Evolutionary conservation across 2,329 filamentous ascomycete genomes (phyloP).

Genomic region (Cladosporium sp.): DNA sequence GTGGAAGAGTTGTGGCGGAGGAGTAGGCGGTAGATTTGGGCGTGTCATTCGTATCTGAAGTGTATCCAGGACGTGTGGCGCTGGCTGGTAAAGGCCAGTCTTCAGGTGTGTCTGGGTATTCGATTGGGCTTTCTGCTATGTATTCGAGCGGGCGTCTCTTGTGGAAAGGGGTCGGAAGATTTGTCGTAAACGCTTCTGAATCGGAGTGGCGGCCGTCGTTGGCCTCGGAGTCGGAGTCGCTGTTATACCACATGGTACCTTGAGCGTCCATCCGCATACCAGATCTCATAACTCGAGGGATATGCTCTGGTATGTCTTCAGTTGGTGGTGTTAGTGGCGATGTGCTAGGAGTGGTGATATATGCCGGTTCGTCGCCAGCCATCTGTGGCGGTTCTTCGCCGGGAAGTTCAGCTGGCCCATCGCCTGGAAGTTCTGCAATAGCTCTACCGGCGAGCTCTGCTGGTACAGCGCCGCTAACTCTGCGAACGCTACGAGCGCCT

Average conservation of each 20-base stretch:
- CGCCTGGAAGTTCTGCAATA: conserved; percentile 19
- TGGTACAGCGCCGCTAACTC: conserved; percentile 12
- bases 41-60: not conserved
- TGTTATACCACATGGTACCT: conserved; percentile 19
- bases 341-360: conserved; percentile 9
- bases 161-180: conserved; percentile 5
- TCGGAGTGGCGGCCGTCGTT: not conserved
- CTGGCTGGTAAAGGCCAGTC: conserved; percentile 12
- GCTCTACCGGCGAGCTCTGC: conserved; percentile 18
- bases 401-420: conserved; percentile 9
- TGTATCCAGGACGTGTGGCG: not conserved
- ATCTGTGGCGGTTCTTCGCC: conserved; percentile 18
- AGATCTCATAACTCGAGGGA: conserved; percentile 4
- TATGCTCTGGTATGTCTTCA: conserved; percentile 1
- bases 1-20: not conserved
- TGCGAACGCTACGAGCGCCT: not conserved
- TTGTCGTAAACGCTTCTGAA: not conserved
- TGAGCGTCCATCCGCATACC: conserved; percentile 4
- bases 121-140: conserved; percentile 16
- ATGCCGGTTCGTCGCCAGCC: conserved; percentile 17
- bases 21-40: not conserved
- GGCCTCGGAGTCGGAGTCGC: conserved; percentile 12
- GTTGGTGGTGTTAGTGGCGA: conserved; percentile 20
- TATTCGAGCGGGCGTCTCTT: conserved; percentile 9
- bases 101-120: conserved; percentile 16